Conservation (phyloP, 2,329 filamentous ascomycete genomes). For the Aureobasidium mangrovei region DNA sequence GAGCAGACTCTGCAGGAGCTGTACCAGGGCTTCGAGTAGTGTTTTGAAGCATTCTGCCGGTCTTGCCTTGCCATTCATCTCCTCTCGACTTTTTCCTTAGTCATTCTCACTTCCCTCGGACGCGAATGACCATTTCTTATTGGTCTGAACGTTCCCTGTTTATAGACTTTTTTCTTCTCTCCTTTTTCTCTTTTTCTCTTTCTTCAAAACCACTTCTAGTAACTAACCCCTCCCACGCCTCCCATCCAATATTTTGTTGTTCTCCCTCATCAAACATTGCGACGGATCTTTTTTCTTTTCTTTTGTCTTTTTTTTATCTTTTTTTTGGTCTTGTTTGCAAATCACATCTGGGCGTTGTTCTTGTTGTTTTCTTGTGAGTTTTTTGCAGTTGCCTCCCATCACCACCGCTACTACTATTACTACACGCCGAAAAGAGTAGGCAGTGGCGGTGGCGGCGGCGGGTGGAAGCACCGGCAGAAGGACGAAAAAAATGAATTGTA, state of each 20-base stretch:
- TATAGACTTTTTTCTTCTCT: conserved; percentile 9
- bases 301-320: background rate
- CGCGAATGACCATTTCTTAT: background rate
- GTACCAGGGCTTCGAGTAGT: conserved; percentile 21
- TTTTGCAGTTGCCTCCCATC: background rate
- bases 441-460: no score
- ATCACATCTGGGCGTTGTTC: background rate
- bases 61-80: background rate
- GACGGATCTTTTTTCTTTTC: background rate
- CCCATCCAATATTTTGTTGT: background rate
- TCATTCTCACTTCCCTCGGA: background rate
- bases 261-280: background rate
- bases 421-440: no score
- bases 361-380: background rate
- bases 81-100: background rate
- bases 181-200: conserved; percentile 5
- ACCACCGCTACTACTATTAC: background rate
- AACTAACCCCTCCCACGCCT: background rate
- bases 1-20: conserved; percentile 23
- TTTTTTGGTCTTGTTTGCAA: background rate
- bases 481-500: no score
- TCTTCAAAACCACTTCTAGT: background rate
- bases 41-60: background rate
- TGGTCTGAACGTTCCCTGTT: background rate
- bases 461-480: no score